Conservation (phyloP, 2,329 filamentous ascomycete species). For the Didymella sp. region DNA sequence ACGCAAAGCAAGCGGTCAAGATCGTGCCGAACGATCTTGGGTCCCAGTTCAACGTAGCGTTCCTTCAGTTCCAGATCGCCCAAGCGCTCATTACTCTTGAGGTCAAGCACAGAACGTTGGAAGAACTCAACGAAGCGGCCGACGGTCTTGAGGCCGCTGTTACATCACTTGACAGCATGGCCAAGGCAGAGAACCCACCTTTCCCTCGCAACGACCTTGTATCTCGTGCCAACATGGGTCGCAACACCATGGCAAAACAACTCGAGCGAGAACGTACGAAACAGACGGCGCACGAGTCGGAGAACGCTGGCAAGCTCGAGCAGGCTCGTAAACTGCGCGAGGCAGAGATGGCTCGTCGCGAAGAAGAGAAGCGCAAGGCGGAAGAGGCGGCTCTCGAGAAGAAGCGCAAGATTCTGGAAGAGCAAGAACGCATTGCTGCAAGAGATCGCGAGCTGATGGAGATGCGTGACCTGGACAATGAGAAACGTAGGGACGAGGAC, state of each 20-base stretch:
- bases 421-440: slow-evolving; percentile 81
- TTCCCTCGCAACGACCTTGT: slow-evolving; percentile 92
- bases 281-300: slow-evolving; percentile 90
- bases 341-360: slow-evolving; percentile 76
- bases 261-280: slow-evolving; percentile 83
- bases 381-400: slow-evolving; percentile 75
- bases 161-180: slow-evolving; percentile 67
- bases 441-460: slow-evolving; percentile 75
- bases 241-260: slow-evolving; percentile 92
- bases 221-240: slow-evolving; percentile 95
- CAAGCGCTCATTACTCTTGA: slow-evolving; percentile 76
- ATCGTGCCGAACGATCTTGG: slow-evolving; percentile 84
- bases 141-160: slow-evolving; percentile 87
- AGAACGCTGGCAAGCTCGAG: slow-evolving; percentile 86
- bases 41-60: slow-evolving; percentile 97
- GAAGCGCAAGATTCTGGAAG: slow-evolving; percentile 82
- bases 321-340: slow-evolving; percentile 82
- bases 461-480: slow-evolving; percentile 74
- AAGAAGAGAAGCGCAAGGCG: slow-evolving; percentile 74
- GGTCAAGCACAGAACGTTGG: slow-evolving; percentile 77
- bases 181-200: slow-evolving; percentile 71
- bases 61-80: slow-evolving; percentile 94
- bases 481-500: slow-evolving; percentile 63
- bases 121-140: slow-evolving; percentile 81
- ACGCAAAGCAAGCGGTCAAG: slow-evolving; percentile 73